Percentiles rank a stretch among this genome's conserved stretches.
Evolutionary conservation across 192 early-diverging fungal species (phyloP).

Genomic region (Linnemannia schmuckeri): DNA sequence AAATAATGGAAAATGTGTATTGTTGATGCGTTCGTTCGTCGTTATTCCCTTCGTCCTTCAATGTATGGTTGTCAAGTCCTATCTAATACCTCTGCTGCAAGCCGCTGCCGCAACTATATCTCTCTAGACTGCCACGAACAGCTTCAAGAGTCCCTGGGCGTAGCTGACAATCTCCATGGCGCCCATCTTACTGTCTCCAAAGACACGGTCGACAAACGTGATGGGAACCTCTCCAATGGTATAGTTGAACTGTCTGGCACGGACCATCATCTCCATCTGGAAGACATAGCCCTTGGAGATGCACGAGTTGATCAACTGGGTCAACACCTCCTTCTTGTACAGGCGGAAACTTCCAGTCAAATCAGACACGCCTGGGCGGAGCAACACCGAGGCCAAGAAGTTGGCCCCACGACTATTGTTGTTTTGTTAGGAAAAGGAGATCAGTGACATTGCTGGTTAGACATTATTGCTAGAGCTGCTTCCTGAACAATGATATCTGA

Average conservation of each 20-base stretch:
- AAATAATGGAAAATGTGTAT: not conserved
- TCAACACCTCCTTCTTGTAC: slow-evolving; percentile 93
- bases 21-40: not conserved
- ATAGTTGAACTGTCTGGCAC: slow-evolving; percentile 91
- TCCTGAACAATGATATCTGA: too few species aligned
- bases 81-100: too few species aligned
- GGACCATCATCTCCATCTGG: slow-evolving; percentile 99
- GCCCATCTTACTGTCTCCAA: slow-evolving; percentile 96
- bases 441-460: not conserved
- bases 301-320: slow-evolving; percentile 86
- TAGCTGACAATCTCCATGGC: slow-evolving; percentile 95
- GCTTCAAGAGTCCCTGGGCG: slow-evolving; percentile 88
- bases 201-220: slow-evolving; percentile 99
- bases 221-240: slow-evolving; percentile 94
- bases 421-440: not conserved
- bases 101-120: too few species aligned
- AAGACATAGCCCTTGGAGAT: slow-evolving; percentile 98
- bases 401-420: slow-evolving; percentile 90
- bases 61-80: not conserved
- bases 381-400: slow-evolving; percentile 88
- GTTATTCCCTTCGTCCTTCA: not conserved
- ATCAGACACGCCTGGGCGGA: slow-evolving; percentile 93
- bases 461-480: not conserved
- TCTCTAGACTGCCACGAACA: slow-evolving; percentile 77
- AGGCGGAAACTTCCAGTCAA: slow-evolving; percentile 96